Evolutionary conservation across 192 early-diverging fungal genomes (phyloP).

Genomic region (Coemansia guatemalensis): DNA sequence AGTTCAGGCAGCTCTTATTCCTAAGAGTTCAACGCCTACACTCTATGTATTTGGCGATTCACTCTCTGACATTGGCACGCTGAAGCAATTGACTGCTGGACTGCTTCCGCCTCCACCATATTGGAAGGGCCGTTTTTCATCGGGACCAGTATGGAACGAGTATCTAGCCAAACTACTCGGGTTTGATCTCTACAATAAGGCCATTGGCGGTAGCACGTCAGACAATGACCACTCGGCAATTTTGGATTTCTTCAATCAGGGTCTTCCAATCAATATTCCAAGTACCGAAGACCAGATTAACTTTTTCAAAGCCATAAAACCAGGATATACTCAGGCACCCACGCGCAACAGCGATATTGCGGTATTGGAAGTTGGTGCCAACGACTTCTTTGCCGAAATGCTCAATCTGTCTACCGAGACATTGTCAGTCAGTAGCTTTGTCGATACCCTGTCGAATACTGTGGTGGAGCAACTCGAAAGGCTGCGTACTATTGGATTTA

Average conservation of each 20-base stretch:
- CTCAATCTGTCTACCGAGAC: constrained; percentile 17
- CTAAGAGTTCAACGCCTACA: constrained; percentile 13
- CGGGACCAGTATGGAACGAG: constrained; percentile 40
- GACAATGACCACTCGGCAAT: constrained; percentile 21
- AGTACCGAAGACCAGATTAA: constrained; percentile 39
- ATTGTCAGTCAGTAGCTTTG: constrained; percentile 21
- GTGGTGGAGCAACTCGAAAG: constrained; percentile 32
- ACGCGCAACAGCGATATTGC: constrained; percentile 32
- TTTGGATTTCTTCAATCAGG: constrained; percentile 9
- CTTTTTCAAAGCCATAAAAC: constrained; percentile 24
- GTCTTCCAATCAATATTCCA: constrained; percentile 25
- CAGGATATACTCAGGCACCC: constrained; percentile 8
- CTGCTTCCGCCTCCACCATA: constrained; percentile 27
- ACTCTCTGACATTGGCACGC: constrained; percentile 27
- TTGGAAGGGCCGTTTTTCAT: constrained; percentile 39
- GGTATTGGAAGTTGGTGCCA: constrained; percentile 32
- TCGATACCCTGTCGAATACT: constrained; percentile 21
- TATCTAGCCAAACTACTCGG: constrained; percentile 30
- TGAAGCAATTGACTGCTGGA: constrained; percentile 23
- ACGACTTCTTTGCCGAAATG: constrained; percentile 37
- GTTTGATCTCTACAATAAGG: constrained; percentile 29
- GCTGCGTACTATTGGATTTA: constrained; percentile 37
- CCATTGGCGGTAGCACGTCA: constrained; percentile 25
- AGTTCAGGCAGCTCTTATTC: constrained; percentile 11
- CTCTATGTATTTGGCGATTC: constrained; percentile 39